Base-by-base conservation (phyloP, 73 alveolate species). In the Symbiodinium pilosum region DNA sequence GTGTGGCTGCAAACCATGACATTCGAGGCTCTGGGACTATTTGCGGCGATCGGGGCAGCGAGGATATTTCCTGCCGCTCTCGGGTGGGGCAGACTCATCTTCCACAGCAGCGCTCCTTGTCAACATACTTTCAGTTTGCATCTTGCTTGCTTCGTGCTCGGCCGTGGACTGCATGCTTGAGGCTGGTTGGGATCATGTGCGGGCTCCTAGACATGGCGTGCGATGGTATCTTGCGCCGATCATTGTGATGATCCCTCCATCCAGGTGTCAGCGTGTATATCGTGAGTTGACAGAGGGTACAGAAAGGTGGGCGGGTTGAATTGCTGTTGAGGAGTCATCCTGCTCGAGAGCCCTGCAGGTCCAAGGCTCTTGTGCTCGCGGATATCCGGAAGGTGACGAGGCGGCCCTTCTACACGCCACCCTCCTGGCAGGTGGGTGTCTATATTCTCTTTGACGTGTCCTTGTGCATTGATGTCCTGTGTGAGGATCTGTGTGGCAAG, bases 21-120 rank as follows among this genome's bases (percentile, higher is more conserved):
- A 38, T 28, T 18, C 34, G 21, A 91, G 97, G 97, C 99, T 99
- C 12, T 99, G 99, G 99, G 99, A 99, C 97, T 99, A 99, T 54
- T 95, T 99, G 73, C 99, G 99, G 83, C 99, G 99, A 75, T 99
- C 99, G 8, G 99, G 99, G 75, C 99, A 99, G 32, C 97, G 99
- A 34, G 99, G 99, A 7, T 99, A 99, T 99, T 99, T 99, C 99
- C 94, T 99, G 64, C 99, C 99, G 7, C 94, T 99, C 51, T 99
- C 99, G 21, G 99, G 99, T n/a, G 99, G 99, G 0, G 99, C 99
- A 16, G 99, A 99, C 98, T 99, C 99, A 73, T 99, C 99, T 30
- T 99, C 99, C n/a, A 99, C 99, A 26, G 99, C 99, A 32, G 95
- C 99, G 68, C 98, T 8, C 99, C 99, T 40, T 99, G 99, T 5